phyloP scores from a whole-genome alignment of 495 filamentous ascomycete genomes.

The Thermothielavioides terrestris region DNA sequence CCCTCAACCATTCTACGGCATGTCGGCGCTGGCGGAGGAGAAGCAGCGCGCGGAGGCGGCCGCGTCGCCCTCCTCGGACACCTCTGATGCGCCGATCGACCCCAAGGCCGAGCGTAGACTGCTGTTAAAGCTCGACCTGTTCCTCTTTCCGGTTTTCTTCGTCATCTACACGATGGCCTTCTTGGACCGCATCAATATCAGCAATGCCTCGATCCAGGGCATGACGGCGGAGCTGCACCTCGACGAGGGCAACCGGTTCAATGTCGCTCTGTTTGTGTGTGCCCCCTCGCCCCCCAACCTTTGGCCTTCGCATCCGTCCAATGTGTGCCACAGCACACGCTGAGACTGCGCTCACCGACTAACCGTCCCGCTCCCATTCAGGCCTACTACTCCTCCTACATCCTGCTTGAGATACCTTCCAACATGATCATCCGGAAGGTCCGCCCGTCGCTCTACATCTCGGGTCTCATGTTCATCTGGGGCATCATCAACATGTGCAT shows the following conservation, averaged over 20 bases:
- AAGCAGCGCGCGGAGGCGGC: not conserved
- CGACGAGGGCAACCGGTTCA: constrained; percentile 45
- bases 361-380: not conserved
- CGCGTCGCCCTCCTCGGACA: not conserved
- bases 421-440: constrained; percentile 54
- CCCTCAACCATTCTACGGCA: too few species aligned
- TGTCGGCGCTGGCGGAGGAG: not conserved
- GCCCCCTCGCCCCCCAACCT: not conserved
- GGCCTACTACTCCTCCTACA: constrained; percentile 57
- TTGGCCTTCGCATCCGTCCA: not conserved
- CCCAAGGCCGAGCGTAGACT: constrained; percentile 22
- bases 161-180: constrained; percentile 38
- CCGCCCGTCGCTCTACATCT: constrained; percentile 54
- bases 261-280: constrained; percentile 50
- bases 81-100: constrained; percentile 6
- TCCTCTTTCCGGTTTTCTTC: constrained; percentile 35
- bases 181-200: constrained; percentile 51
- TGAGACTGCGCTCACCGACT: not conserved
- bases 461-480: constrained; percentile 37
- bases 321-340: too few species aligned
- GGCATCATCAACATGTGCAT: constrained; percentile 33
- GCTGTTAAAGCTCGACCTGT: constrained; percentile 30
- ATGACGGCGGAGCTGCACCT: constrained; percentile 52
- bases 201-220: constrained; percentile 55
- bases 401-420: constrained; percentile 55